Percentiles rank a stretch among this genome's conserved stretches.
phyloP scores from a whole-genome alignment of 352 stramenopile genomes.

The Phytophthora pinifolia region DNA sequence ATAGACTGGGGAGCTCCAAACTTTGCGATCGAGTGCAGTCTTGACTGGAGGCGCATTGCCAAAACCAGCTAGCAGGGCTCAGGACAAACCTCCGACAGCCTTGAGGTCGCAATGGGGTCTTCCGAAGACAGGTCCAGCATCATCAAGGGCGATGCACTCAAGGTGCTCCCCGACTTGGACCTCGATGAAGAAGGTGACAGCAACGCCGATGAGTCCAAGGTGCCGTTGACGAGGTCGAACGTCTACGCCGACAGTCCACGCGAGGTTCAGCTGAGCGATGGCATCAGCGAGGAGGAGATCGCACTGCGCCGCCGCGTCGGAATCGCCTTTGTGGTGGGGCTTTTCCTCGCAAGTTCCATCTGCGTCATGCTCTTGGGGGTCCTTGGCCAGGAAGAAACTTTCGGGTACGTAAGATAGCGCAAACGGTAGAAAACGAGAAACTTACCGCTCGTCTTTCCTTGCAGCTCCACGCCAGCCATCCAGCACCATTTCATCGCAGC shows the following conservation, averaged over 20 bases:
- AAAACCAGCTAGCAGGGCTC: slow-evolving; percentile 25
- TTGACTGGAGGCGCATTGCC: slow-evolving; percentile 14
- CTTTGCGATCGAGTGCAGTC: slow-evolving; percentile 3
- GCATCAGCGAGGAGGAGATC: slow-evolving; percentile 53
- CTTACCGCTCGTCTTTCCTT: slow-evolving; percentile 1
- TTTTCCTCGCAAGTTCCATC: slow-evolving; percentile 61
- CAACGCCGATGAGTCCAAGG: slow-evolving; percentile 36
- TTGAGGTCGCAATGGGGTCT: slow-evolving; percentile 21
- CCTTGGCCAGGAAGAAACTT: slow-evolving; percentile 68
- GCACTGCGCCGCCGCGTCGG: slow-evolving; percentile 55
- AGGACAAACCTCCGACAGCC: slow-evolving; percentile 11
- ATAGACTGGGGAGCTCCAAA: slow-evolving; percentile 10
- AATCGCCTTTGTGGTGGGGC: slow-evolving; percentile 49
- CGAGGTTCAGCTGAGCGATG: slow-evolving; percentile 22
- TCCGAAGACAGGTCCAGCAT: slow-evolving; percentile 55
- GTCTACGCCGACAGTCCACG: slow-evolving; percentile 77
- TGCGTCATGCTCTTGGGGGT: slow-evolving; percentile 67
- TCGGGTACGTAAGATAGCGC: slow-evolving; percentile 40
- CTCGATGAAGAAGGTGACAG: slow-evolving; percentile 30
- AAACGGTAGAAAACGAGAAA: not conserved
- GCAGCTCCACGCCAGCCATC: slow-evolving; percentile 67
- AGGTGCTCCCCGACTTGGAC: slow-evolving; percentile 33
- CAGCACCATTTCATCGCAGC: slow-evolving; percentile 80
- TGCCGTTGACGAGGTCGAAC: slow-evolving; percentile 47
- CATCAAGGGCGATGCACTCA: slow-evolving; percentile 51